These are phyloP conservation scores for Blepharisma undulans DNA, from an alignment of 169 alveolate species.

Conservation along the genomic window DNA sequence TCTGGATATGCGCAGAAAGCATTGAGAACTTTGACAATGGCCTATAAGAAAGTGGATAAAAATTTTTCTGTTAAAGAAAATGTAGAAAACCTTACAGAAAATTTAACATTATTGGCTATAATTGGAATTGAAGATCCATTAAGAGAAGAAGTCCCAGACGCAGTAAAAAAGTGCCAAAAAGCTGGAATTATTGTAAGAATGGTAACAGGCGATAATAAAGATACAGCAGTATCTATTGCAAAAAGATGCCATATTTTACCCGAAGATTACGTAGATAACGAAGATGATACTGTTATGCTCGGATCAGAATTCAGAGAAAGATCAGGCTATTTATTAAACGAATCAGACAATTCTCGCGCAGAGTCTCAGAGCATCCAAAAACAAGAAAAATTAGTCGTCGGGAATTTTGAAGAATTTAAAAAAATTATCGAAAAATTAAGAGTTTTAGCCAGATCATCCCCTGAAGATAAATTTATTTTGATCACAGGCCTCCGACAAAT, in stretches of 20 bases:
- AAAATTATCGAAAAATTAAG: constrained; percentile 62
- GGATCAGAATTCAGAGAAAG: constrained; percentile 61
- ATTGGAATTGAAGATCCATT: constrained; percentile 95
- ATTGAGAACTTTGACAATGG: constrained; percentile 63
- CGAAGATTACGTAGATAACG: constrained; percentile 35
- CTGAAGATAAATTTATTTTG: constrained; percentile 83
- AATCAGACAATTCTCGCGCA: constrained; percentile 7
- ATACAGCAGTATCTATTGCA: constrained; percentile 97
- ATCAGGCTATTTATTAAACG: constrained; percentile 1
- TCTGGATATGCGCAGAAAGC: constrained; percentile 55
- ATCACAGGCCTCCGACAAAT: constrained; percentile 77
- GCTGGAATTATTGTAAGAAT: constrained; percentile 99
- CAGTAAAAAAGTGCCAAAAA: constrained; percentile 92
- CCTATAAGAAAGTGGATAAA: constrained; percentile 53
- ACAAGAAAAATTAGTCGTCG: constrained; percentile 39
- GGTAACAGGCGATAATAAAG: constrained; percentile 98
- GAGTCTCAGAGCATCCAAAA: not conserved
- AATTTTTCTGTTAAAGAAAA: constrained; percentile 44
- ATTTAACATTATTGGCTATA: constrained; percentile 65
- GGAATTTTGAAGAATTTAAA: constrained; percentile 64
- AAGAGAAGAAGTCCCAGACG: constrained; percentile 96
- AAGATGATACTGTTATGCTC: constrained; percentile 42
- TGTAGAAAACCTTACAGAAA: constrained; percentile 43
- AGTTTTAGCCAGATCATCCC: constrained; percentile 86
- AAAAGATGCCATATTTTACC: constrained; percentile 84